phyloP scores from a whole-genome alignment of 2,329 filamentous ascomycete species.

The Aspergillus carbonarius region DNA sequence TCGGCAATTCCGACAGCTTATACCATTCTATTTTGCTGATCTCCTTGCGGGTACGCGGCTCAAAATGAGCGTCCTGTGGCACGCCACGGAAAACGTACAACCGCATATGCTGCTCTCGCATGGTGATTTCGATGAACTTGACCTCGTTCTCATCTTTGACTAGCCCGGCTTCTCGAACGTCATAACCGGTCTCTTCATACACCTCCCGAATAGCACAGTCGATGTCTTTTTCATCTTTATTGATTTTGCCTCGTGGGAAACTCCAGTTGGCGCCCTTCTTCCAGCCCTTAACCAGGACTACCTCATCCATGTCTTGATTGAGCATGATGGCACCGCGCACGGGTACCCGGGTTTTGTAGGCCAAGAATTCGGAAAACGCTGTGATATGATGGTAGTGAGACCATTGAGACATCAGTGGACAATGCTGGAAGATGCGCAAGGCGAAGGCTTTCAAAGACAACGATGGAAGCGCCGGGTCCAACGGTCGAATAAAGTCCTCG shows the following conservation, averaged over 20 bases:
- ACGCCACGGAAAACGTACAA: constrained; percentile 90
- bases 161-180: constrained; percentile 72
- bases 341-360: constrained; percentile 91
- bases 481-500: constrained; percentile 95
- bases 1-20: constrained; percentile 81
- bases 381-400: constrained; percentile 73
- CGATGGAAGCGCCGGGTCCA: constrained; percentile 80
- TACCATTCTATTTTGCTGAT: constrained; percentile 98
- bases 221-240: constrained; percentile 91
- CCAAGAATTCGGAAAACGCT: constrained; percentile 87
- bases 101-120: constrained; percentile 89
- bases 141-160: constrained; percentile 69
- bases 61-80: constrained; percentile 81
- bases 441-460: constrained; percentile 84
- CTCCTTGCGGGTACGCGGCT: constrained; percentile 89
- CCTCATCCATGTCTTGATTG: constrained; percentile 90
- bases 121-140: constrained; percentile 83
- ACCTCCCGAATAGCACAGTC: constrained; percentile 94
- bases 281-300: constrained; percentile 93
- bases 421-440: constrained; percentile 88
- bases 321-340: constrained; percentile 92
- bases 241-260: constrained; percentile 96
- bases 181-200: constrained; percentile 92
- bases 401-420: constrained; percentile 80
- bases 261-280: constrained; percentile 97